Conservation (phyloP, 2,329 filamentous ascomycete genomes). For the Hypomyces rosellus region DNA sequence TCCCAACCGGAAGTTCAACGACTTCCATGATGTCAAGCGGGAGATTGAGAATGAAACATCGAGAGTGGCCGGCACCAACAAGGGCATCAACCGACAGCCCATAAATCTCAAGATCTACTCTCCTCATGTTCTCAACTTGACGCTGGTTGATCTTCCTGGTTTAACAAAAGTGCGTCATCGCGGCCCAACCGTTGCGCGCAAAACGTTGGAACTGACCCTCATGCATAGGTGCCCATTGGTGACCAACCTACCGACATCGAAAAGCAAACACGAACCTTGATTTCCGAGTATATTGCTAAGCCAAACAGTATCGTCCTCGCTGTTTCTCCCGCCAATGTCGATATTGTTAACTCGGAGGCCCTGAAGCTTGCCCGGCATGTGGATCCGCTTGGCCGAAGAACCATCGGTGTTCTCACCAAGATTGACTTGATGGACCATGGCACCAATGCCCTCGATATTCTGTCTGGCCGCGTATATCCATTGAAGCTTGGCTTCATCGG, state of each 20-base stretch:
- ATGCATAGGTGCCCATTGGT: conserved; percentile 76
- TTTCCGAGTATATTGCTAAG: conserved; percentile 97
- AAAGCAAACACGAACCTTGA: conserved; percentile 94
- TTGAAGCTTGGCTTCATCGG: conserved; percentile 97
- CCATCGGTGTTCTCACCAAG: conserved; percentile 95
- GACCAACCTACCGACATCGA: conserved; percentile 97
- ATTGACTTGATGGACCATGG: conserved; percentile 98
- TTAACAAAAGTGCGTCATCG: conserved; percentile 69
- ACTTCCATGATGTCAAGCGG: conserved; percentile 88
- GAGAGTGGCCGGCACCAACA: conserved; percentile 87
- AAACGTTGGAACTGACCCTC: conserved; percentile 15
- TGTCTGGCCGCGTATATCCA: conserved; percentile 95
- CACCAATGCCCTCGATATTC: conserved; percentile 93
- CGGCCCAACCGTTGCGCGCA: background rate
- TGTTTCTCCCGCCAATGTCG: conserved; percentile 94
- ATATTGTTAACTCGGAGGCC: conserved; percentile 96
- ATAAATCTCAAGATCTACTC: conserved; percentile 99
- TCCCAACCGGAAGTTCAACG: conserved; percentile 78
- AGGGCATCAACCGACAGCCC: conserved; percentile 93
- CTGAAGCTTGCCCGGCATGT: conserved; percentile 96
- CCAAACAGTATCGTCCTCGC: conserved; percentile 97
- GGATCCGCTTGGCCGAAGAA: conserved; percentile 86
- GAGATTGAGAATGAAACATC: conserved; percentile 97
- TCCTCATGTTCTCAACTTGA: conserved; percentile 91
- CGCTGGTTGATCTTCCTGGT: conserved; percentile 89